Percentiles rank a stretch among this genome's conserved stretches.
phyloP scores from a whole-genome alignment of 163 green algal genomes.

The Chloromonas sp. region DNA sequence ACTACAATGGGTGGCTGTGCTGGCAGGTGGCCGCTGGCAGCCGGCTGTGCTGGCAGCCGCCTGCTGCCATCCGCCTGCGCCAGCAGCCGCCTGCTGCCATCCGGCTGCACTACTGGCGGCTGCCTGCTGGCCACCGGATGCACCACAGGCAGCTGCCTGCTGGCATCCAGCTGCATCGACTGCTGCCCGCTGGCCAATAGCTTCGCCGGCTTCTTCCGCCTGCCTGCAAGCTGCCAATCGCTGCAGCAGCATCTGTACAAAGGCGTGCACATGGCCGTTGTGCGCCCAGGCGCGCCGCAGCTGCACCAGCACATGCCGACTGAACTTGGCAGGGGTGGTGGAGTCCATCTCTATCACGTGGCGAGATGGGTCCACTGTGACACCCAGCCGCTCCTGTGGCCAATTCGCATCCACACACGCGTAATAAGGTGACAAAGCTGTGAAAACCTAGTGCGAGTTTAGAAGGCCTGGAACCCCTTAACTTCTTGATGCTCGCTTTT shows the following conservation, averaged over 20 bases:
- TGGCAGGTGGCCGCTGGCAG: no score
- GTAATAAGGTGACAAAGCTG: neutral
- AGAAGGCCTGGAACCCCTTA: no score
- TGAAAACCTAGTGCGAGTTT: neutral
- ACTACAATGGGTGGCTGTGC: no score
- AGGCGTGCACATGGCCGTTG: conserved; percentile 27
- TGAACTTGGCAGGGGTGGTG: conserved; percentile 64
- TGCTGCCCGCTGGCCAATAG: no score
- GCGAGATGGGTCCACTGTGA: neutral
- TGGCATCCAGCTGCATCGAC: no score
- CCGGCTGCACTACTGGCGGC: no score
- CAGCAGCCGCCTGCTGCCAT: no score
- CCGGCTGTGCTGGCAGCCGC: no score
- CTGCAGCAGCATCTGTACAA: conserved; percentile 20
- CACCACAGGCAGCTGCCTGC: no score
- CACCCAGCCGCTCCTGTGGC: neutral
- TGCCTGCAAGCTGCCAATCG: neutral
- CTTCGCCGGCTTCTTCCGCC: no score
- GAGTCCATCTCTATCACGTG: conserved; percentile 69
- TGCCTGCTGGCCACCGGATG: no score
- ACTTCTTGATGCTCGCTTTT: no score
- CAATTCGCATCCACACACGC: neutral
- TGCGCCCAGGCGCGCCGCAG: conserved; percentile 35
- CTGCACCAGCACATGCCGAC: conserved; percentile 61
- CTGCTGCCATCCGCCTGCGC: neutral